These are phyloP conservation scores for Arabidopsis arenosa DNA, from an alignment of 345 rosid genomes.

Conservation along the genomic window DNA sequence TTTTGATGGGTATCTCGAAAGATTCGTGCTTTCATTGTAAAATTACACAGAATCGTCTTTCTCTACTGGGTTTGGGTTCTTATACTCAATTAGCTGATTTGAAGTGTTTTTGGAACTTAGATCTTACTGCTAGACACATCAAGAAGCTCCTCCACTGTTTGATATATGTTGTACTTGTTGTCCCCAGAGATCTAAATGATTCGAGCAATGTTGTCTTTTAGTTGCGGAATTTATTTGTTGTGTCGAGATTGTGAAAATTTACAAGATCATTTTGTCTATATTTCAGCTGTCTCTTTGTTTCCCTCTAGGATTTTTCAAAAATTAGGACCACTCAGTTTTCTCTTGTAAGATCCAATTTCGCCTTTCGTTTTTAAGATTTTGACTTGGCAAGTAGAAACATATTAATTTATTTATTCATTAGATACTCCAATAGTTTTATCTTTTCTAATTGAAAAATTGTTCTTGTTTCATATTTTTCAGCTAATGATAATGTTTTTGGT, in stretches of 20 bases:
- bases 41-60: constrained; percentile 7
- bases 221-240: neutral
- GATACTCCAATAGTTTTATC: neutral
- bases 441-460: neutral
- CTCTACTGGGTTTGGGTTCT: constrained; percentile 29
- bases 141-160: neutral
- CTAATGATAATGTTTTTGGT: constrained; percentile 25
- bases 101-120: constrained; percentile 36
- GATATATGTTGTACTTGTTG: constrained; percentile 16
- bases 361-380: constrained; percentile 44
- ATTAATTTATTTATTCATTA: neutral
- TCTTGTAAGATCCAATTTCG: constrained; percentile 38
- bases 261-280: constrained; percentile 3
- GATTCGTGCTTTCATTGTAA: constrained; percentile 17
- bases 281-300: constrained; percentile 32
- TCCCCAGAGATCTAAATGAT: constrained; percentile 35
- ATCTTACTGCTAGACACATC: constrained; percentile 44
- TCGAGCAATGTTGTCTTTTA: constrained; percentile 30
- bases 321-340: constrained; percentile 37
- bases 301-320: constrained; percentile 21
- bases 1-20: constrained; percentile 16
- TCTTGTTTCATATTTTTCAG: constrained; percentile 4
- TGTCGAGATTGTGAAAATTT: constrained; percentile 1
- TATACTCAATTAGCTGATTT: constrained; percentile 4
- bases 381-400: constrained; percentile 30